Conservation (phyloP, 2,329 filamentous ascomycete genomes). For the Nectriaceae sp. region DNA sequence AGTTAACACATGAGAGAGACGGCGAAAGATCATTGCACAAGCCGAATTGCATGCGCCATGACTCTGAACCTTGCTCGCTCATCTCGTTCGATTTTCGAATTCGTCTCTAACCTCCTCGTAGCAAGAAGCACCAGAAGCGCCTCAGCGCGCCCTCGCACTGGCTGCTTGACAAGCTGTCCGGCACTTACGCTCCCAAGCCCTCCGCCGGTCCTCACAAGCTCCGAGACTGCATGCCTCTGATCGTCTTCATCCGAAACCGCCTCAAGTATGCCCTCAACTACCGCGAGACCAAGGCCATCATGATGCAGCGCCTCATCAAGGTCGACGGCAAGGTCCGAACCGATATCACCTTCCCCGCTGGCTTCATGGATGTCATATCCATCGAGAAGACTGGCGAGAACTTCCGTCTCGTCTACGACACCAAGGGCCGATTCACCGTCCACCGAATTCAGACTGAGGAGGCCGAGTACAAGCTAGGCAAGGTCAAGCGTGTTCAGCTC, state of each 20-base stretch:
- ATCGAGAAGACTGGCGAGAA: constrained; percentile 99
- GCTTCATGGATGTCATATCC: constrained; percentile 99
- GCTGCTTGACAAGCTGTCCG: constrained; percentile 99
- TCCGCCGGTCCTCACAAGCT: constrained; percentile 96
- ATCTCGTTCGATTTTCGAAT: constrained; percentile 8
- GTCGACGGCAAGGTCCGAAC: constrained; percentile 99
- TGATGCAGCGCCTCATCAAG: constrained; percentile 99
- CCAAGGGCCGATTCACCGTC: constrained; percentile 99
- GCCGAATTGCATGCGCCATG: constrained; percentile 7
- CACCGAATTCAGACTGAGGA: constrained; percentile 99
- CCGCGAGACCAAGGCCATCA: constrained; percentile 95
- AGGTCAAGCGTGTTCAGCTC: constrained; percentile 99
- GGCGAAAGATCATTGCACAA: constrained; percentile 3
- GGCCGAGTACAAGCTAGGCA: constrained; percentile 99
- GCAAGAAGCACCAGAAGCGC: constrained; percentile 99
- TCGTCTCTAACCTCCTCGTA: constrained; percentile 45
- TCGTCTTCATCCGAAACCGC: constrained; percentile 96
- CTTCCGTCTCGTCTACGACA: constrained; percentile 99
- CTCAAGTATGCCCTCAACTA: constrained; percentile 99
- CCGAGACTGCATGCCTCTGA: constrained; percentile 96
- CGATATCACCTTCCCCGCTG: constrained; percentile 94
- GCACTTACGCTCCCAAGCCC: constrained; percentile 73
- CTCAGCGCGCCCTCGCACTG: constrained; percentile 98
- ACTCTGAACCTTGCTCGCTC: constrained; percentile 5
- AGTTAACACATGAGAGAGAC: constrained; percentile 34